phyloP scores from a whole-genome alignment of 352 stramenopile genomes.

The Pythium inflatum region DNA sequence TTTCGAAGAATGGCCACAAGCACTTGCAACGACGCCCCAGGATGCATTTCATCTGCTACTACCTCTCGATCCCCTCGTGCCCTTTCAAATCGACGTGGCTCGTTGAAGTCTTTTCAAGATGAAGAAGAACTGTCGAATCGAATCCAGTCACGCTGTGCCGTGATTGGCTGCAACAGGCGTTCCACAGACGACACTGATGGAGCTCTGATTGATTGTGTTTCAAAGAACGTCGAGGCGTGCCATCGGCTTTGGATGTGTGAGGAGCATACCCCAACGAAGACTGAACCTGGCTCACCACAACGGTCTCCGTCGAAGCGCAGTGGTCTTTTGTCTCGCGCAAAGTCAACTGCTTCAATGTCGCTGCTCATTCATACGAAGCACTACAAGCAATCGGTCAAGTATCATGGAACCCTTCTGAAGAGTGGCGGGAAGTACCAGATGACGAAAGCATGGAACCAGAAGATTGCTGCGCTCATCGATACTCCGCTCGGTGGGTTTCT shows the following conservation, averaged over 20 bases:
- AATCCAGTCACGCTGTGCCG: conserved; percentile 49
- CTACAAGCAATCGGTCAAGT: conserved; percentile 60
- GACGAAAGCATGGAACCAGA: conserved; percentile 60
- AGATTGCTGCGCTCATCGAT: conserved; percentile 60
- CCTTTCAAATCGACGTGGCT: conserved; percentile 28
- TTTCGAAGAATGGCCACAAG: neutral
- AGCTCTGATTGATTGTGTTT: no score
- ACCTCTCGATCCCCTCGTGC: neutral
- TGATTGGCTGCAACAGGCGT: conserved; percentile 53
- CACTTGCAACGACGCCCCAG: conserved; percentile 3
- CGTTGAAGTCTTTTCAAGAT: conserved; percentile 47
- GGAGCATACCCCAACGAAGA: conserved; percentile 20
- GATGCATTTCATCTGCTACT: neutral
- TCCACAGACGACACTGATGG: conserved; percentile 8
- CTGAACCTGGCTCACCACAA: conserved; percentile 27
- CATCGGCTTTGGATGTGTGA: conserved; percentile 34
- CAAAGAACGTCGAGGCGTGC: no score
- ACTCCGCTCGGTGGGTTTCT: conserved; percentile 67
- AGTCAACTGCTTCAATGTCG: conserved; percentile 30
- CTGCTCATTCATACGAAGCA: conserved; percentile 48
- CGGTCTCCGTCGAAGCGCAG: conserved; percentile 42
- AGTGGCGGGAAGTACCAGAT: conserved; percentile 58
- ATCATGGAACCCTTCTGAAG: conserved; percentile 64
- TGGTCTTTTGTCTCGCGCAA: conserved; percentile 35
- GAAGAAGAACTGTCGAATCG: conserved; percentile 43